phyloP scores from a whole-genome alignment of 768 basidiomycete species.

The Trametes cingulata region DNA sequence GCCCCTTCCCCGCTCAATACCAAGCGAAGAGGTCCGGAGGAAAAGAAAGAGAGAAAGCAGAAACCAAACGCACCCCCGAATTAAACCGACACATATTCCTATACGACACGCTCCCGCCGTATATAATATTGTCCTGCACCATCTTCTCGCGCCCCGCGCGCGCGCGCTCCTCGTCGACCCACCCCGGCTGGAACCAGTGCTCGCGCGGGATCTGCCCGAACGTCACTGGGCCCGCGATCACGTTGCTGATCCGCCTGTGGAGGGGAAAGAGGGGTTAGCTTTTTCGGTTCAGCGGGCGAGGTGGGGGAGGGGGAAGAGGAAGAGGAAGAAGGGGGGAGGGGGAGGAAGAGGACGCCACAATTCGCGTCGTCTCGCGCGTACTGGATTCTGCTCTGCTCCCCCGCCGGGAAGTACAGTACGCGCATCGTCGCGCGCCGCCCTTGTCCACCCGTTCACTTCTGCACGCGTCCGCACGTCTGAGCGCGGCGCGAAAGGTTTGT shows the following conservation, averaged over 20 bases:
- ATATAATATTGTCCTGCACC: slow-evolving; percentile 46
- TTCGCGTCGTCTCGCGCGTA: too few species aligned
- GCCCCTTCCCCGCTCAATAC: not conserved
- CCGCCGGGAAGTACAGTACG: too few species aligned
- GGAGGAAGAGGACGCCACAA: too few species aligned
- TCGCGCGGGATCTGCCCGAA: slow-evolving; percentile 63
- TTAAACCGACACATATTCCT: slow-evolving; percentile 80
- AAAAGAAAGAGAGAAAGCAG: not conserved
- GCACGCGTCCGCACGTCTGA: too few species aligned
- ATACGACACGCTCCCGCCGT: slow-evolving; percentile 55
- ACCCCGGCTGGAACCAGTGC: slow-evolving; percentile 72
- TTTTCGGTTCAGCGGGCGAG: not conserved
- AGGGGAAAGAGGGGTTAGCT: not conserved
- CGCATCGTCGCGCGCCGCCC: too few species aligned
- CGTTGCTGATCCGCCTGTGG: slow-evolving; percentile 27
- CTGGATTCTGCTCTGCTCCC: too few species aligned
- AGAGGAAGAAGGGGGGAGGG: too few species aligned
- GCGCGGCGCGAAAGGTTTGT: too few species aligned
- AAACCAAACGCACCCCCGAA: slow-evolving; percentile 54
- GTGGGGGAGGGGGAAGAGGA: not conserved
- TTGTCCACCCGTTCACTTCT: too few species aligned
- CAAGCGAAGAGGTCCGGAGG: not conserved
- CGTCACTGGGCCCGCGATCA: slow-evolving; percentile 38
- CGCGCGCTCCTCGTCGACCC: slow-evolving; percentile 71
- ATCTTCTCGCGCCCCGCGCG: slow-evolving; percentile 51